These are phyloP conservation scores for Fusarium sp. DNA, from an alignment of 2,329 filamentous ascomycete genomes.

Conservation along the genomic window DNA sequence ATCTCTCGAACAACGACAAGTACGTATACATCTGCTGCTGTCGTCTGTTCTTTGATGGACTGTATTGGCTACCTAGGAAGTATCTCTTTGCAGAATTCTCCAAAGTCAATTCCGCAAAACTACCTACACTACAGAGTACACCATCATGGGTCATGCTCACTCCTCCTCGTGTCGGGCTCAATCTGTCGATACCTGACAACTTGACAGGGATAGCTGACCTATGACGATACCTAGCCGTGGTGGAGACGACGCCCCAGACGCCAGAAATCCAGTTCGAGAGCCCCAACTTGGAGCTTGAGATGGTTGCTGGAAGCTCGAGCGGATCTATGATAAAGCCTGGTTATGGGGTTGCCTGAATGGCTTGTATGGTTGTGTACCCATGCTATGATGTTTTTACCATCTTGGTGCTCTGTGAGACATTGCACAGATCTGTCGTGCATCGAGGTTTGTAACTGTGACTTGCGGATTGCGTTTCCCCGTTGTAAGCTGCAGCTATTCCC, in stretches of 20 bases:
- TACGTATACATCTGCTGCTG: constrained; percentile 4
- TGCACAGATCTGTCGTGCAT: neutral
- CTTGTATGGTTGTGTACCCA: neutral
- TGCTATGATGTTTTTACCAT: neutral
- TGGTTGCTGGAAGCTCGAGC: constrained; percentile 9
- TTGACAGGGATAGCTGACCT: constrained; percentile 29
- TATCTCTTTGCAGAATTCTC: neutral
- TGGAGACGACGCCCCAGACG: constrained; percentile 27
- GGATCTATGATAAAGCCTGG: neutral
- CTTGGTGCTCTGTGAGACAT: neutral
- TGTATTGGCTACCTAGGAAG: neutral
- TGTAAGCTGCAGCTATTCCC: constrained; percentile 26
- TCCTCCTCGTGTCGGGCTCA: constrained; percentile 22
- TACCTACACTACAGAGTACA: neutral
- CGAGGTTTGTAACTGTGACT: neutral
- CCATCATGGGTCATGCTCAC: neutral
- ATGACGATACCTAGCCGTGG: constrained; percentile 37
- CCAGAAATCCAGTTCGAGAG: constrained; percentile 18
- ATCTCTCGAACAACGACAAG: neutral
- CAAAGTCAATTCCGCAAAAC: neutral
- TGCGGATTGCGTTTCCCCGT: constrained; percentile 9
- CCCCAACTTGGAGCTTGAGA: neutral
- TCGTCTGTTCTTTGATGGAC: neutral
- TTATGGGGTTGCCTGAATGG: neutral
- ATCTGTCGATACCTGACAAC: constrained; percentile 37